A percentile compares a stretch with the other conserved stretches of the same genome.
Evolutionary conservation across 495 filamentous ascomycete genomes (phyloP).

Genomic region (Penicillium mononematosum): DNA sequence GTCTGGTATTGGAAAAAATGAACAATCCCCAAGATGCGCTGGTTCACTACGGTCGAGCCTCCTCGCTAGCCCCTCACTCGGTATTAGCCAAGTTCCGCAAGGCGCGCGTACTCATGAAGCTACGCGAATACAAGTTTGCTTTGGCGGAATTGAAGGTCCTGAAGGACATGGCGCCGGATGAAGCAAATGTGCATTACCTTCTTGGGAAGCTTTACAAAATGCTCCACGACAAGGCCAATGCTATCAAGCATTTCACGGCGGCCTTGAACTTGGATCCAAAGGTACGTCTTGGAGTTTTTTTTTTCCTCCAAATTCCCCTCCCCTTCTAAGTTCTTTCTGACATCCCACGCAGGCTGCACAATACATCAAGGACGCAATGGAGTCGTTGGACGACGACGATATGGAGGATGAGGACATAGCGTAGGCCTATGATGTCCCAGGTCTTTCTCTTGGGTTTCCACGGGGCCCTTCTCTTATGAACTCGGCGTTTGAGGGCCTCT

Average conservation of each 20-base stretch:
- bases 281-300: conserved; percentile 48
- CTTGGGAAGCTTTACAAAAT: conserved; percentile 84
- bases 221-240: conserved; percentile 71
- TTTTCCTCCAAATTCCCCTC: neutral
- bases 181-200: conserved; percentile 92
- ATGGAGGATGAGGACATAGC: conserved; percentile 67
- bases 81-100: conserved; percentile 86
- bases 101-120: conserved; percentile 77
- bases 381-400: conserved; percentile 80
- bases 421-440: conserved; percentile 27
- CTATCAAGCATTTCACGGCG: conserved; percentile 89
- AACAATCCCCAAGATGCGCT: conserved; percentile 76
- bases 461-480: conserved; percentile 18
- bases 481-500: conserved; percentile 26
- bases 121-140: conserved; percentile 69
- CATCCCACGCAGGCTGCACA: conserved; percentile 64
- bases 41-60: conserved; percentile 74
- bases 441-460: conserved; percentile 13
- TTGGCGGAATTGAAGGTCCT: conserved; percentile 75
- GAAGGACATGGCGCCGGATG: conserved; percentile 88
- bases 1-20: conserved; percentile 81
- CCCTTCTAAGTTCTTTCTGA: conserved; percentile 25
- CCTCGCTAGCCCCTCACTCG: conserved; percentile 74
- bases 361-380: conserved; percentile 91
- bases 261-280: conserved; percentile 96